A percentile compares a stretch with the other conserved stretches of the same genome.
Conservation (phyloP, 225 moss, liverwort and hornwort genomes). For the Marchantia paleacea region DNA sequence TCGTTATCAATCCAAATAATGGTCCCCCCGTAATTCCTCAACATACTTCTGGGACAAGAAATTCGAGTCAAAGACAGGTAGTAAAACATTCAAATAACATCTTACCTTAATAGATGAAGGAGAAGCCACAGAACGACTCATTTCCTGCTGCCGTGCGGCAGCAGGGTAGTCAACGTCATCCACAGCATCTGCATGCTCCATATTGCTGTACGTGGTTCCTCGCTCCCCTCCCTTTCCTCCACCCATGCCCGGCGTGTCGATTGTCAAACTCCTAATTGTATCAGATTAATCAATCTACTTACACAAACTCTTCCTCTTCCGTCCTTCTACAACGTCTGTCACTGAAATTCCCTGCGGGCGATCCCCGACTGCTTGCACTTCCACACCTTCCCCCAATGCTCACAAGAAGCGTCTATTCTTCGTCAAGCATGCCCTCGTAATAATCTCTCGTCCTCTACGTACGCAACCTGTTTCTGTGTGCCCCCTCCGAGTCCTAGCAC, state of each 20-base stretch:
- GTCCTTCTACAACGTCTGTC: background rate
- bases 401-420: background rate
- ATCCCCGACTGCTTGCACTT: background rate
- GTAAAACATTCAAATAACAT: background rate
- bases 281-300: background rate
- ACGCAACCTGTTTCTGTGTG: too few species aligned
- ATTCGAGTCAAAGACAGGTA: background rate
- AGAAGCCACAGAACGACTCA: constrained; percentile 9
- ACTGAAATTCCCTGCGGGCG: background rate
- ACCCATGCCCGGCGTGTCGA: constrained; percentile 24
- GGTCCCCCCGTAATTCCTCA: background rate
- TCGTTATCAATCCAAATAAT: background rate
- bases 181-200: constrained; percentile 24
- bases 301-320: background rate
- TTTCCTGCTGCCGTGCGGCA: constrained; percentile 8
- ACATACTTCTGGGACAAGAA: background rate
- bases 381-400: background rate
- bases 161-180: constrained; percentile 35
- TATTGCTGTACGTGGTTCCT: background rate
- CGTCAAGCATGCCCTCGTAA: background rate
- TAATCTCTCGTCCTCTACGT: background rate
- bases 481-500: background rate
- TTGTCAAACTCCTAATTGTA: background rate
- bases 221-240: constrained; percentile 31
- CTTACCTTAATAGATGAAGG: constrained; percentile 23